Evolutionary conservation across 148 eudicot species (phyloP).

Genomic region (Cornus florida): DNA sequence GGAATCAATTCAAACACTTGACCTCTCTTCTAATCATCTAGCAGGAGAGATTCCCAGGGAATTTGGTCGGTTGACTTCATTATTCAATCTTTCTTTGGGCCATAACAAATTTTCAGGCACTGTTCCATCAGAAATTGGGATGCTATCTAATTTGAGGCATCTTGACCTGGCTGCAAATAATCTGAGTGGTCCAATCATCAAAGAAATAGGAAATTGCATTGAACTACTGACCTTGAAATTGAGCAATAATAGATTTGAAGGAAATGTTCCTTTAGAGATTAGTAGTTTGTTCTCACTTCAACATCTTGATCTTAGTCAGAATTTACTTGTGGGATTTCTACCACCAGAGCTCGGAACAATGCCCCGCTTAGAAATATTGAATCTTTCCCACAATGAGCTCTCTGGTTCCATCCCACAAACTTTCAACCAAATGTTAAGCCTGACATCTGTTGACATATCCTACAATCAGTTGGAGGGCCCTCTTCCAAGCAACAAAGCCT

Average conservation of each 20-base stretch:
- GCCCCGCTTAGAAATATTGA: neutral
- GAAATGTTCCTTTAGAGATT: neutral
- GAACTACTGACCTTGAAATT: constrained; percentile 13
- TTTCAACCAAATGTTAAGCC: too few species aligned
- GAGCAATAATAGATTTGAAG: constrained; percentile 1
- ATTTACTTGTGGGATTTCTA: constrained; percentile 10
- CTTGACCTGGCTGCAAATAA: constrained; percentile 14
- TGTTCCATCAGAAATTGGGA: constrained; percentile 6
- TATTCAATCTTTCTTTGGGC: neutral
- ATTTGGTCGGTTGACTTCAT: neutral
- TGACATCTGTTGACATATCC: too few species aligned
- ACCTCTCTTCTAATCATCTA: constrained; percentile 3
- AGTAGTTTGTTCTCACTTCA: neutral
- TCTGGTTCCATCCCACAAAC: too few species aligned
- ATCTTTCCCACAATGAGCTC: neutral
- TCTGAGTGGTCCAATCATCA: constrained; percentile 8
- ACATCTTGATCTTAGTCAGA: constrained; percentile 14
- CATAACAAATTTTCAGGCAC: constrained; percentile 3
- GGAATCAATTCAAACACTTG: neutral
- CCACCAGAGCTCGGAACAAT: constrained; percentile 9
- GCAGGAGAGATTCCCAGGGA: neutral
- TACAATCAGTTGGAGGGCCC: too few species aligned
- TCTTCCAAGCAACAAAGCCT: too few species aligned
- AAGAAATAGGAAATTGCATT: neutral
- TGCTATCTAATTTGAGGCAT: neutral